Percentiles rank a stretch among this genome's conserved stretches.
Conservation (phyloP, 2,329 filamentous ascomycete species). For the Geosmithia putterillii region DNA sequence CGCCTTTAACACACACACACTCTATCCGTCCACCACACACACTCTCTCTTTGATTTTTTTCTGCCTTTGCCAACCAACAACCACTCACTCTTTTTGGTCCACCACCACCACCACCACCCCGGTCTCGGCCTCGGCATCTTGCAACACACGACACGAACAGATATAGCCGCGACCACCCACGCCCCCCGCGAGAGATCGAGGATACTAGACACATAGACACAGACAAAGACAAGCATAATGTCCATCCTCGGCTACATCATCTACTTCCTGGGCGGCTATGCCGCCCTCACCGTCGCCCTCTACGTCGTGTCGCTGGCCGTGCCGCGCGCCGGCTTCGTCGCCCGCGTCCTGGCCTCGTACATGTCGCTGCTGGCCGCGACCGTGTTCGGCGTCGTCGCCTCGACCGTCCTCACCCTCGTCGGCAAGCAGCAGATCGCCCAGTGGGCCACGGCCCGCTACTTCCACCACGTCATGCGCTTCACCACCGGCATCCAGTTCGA, state of each 20-base stretch:
- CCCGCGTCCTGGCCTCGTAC: conserved; percentile 56
- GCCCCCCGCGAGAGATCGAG: not conserved
- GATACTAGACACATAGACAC: not conserved
- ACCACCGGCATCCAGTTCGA: conserved; percentile 70
- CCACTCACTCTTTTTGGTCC: too few species aligned
- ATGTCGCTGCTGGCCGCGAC: conserved; percentile 48
- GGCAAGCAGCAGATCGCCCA: conserved; percentile 70
- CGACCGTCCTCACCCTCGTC: conserved; percentile 55
- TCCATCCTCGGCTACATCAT: conserved; percentile 21
- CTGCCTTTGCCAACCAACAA: not conserved
- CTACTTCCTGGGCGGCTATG: conserved; percentile 40
- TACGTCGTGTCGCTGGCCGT: conserved; percentile 49
- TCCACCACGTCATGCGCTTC: conserved; percentile 66
- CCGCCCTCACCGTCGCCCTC: conserved; percentile 38
- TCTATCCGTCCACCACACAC: not conserved
- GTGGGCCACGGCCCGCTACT: conserved; percentile 70
- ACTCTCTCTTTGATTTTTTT: not conserved
- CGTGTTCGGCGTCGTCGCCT: conserved; percentile 63
- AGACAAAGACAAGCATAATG: conserved; percentile 13
- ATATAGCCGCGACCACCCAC: not conserved
- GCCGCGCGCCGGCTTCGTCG: conserved; percentile 52
- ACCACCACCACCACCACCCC: not conserved
- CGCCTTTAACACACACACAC: too few species aligned
- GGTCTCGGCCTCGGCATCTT: not conserved
- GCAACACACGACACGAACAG: not conserved